Conservation (phyloP, 306 rosid species). For the Casuarina glauca region DNA sequence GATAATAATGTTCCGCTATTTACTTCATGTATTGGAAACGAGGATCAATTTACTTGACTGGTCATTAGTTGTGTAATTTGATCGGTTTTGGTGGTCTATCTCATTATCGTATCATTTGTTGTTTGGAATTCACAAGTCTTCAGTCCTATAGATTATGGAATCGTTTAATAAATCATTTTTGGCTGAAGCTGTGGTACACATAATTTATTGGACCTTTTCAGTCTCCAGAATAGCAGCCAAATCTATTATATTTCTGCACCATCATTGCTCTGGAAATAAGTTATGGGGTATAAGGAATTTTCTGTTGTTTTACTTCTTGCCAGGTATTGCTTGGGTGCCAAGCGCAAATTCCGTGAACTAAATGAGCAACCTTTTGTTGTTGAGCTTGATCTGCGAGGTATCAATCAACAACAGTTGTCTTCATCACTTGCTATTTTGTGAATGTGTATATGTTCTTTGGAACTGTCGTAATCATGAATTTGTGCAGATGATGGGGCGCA, state of each 20-base stretch:
- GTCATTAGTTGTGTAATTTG: neutral
- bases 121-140: neutral
- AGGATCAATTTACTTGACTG: too few relatives aligned
- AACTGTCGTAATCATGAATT: neutral
- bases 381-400: conserved; percentile 92
- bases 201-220: neutral
- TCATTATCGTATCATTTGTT: neutral
- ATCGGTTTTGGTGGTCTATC: neutral
- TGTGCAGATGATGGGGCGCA: conserved; percentile 70
- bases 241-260: neutral
- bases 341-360: conserved; percentile 63
- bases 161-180: too few relatives aligned
- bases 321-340: conserved; percentile 81
- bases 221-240: neutral
- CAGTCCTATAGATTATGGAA: neutral
- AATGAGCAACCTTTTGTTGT: conserved; percentile 73
- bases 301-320: conserved; percentile 5
- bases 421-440: neutral
- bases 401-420: neutral
- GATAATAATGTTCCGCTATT: neutral
- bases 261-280: neutral
- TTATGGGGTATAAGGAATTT: conserved; percentile 2
- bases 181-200: too few relatives aligned
- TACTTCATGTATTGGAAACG: neutral
- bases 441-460: neutral